Conservation (phyloP, 108 stramenopile species). For the Mayamaea pseudoterrestris region DNA sequence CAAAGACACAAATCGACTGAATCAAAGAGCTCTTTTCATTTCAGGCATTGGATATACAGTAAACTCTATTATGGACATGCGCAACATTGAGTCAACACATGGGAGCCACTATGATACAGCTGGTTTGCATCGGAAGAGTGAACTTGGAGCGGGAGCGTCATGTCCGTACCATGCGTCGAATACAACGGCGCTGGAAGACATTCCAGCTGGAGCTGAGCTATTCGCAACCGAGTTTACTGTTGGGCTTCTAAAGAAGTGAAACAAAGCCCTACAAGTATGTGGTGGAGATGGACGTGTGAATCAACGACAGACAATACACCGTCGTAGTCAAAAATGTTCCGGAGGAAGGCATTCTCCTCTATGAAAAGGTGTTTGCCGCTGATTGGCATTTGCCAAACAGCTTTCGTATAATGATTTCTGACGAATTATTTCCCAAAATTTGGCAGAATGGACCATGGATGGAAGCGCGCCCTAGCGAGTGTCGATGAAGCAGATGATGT, state of each 20-base stretch:
- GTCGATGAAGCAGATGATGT: too few species aligned
- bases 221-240: constrained; percentile 62
- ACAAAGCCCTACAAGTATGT: too few species aligned
- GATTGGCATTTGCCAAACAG: constrained; percentile 36
- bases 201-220: constrained; percentile 52
- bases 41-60: constrained; percentile 46
- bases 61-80: constrained; percentile 31
- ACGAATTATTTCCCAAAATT: too few species aligned
- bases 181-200: constrained; percentile 13
- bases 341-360: constrained; percentile 13
- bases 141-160: constrained; percentile 58
- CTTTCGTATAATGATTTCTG: too few species aligned
- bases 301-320: too few species aligned
- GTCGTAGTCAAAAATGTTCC: constrained; percentile 10
- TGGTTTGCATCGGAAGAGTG: constrained; percentile 22
- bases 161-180: constrained; percentile 35
- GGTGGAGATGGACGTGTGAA: too few species aligned
- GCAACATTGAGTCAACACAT: constrained; percentile 26
- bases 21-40: constrained; percentile 21
- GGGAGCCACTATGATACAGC: constrained; percentile 35
- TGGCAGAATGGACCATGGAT: too few species aligned
- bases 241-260: too few species aligned
- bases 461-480: too few species aligned
- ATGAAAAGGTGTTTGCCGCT: constrained; percentile 20
- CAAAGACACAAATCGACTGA: constrained; percentile 9